phyloP scores from a whole-genome alignment of 2,329 filamentous ascomycete genomes.

The Claviceps purpurea region DNA sequence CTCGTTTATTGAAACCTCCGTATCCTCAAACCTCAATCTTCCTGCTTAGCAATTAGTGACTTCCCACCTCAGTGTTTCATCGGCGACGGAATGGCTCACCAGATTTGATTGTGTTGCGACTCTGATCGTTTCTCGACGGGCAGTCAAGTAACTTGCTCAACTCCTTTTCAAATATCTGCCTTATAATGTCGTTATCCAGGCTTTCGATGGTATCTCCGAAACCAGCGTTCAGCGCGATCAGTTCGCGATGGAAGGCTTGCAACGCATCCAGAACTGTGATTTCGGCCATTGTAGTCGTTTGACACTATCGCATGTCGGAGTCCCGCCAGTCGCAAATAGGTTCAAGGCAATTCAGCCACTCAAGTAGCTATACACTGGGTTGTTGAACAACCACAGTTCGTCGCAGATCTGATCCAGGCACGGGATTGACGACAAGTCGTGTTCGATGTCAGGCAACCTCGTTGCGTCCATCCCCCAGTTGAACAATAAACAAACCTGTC shows the following conservation, averaged over 20 bases:
- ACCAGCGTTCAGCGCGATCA: conserved; percentile 61
- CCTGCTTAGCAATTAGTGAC: conserved; percentile 34
- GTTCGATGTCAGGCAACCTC: conserved; percentile 20
- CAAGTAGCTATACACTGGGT: background rate
- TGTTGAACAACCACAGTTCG: conserved; percentile 2
- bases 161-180: conserved; percentile 56
- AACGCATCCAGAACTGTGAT: conserved; percentile 62
- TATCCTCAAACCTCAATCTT: conserved; percentile 58
- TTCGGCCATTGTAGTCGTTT: conserved; percentile 50
- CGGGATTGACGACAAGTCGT: conserved; percentile 1
- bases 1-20: conserved; percentile 69
- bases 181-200: conserved; percentile 56
- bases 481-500: conserved; percentile 6
- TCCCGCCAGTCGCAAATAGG: background rate
- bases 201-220: conserved; percentile 47
- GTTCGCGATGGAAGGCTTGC: conserved; percentile 73
- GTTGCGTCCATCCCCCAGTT: conserved; percentile 14
- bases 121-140: conserved; percentile 58
- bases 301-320: conserved; percentile 33
- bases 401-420: conserved; percentile 8
- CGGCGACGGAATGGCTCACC: conserved; percentile 31
- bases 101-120: conserved; percentile 55
- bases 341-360: background rate
- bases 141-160: conserved; percentile 65
- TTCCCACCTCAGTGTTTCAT: background rate